phyloP scores from a whole-genome alignment of 768 basidiomycete species.

The Pleurotus djamor region DNA sequence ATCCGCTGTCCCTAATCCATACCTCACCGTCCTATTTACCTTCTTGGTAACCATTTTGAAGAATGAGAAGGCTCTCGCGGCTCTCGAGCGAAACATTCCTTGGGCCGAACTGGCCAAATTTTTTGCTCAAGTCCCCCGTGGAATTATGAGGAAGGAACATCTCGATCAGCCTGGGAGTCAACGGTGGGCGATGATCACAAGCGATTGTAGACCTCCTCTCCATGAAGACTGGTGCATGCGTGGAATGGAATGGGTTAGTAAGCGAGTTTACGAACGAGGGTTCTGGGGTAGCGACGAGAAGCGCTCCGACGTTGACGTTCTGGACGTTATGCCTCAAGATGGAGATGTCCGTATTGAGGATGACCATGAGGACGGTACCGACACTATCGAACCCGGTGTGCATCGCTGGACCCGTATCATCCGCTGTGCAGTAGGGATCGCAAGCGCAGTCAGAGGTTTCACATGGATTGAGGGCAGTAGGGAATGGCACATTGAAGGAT shows the following conservation, averaged over 20 bases:
- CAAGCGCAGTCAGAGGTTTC: slow-evolving; percentile 74
- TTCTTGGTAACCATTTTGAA: slow-evolving; percentile 81
- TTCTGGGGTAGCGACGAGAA: slow-evolving; percentile 88
- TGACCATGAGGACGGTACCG: slow-evolving; percentile 49
- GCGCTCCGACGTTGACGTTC: slow-evolving; percentile 75
- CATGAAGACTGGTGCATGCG: slow-evolving; percentile 95
- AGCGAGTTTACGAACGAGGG: slow-evolving; percentile 88
- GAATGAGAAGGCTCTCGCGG: slow-evolving; percentile 53
- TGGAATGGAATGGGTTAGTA: slow-evolving; percentile 95
- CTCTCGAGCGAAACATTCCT: slow-evolving; percentile 78
- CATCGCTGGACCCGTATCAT: slow-evolving; percentile 74
- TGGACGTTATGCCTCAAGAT: slow-evolving; percentile 56
- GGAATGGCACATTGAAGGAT: slow-evolving; percentile 64
- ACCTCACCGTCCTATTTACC: slow-evolving; percentile 82
- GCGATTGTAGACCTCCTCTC: slow-evolving; percentile 66
- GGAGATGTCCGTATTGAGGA: slow-evolving; percentile 85
- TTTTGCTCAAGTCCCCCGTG: slow-evolving; percentile 58
- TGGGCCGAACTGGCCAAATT: slow-evolving; percentile 75
- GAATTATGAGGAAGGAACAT: slow-evolving; percentile 24
- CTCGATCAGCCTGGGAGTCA: slow-evolving; percentile 24
- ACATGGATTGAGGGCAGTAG: slow-evolving; percentile 57
- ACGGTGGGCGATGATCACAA: slow-evolving; percentile 67
- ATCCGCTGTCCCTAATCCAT: slow-evolving; percentile 71
- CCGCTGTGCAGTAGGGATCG: slow-evolving; percentile 67
- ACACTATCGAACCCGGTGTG: slow-evolving; percentile 18